phyloP scores from a whole-genome alignment of 1,284 basidiomycete species.

The Puccinia coronata region DNA sequence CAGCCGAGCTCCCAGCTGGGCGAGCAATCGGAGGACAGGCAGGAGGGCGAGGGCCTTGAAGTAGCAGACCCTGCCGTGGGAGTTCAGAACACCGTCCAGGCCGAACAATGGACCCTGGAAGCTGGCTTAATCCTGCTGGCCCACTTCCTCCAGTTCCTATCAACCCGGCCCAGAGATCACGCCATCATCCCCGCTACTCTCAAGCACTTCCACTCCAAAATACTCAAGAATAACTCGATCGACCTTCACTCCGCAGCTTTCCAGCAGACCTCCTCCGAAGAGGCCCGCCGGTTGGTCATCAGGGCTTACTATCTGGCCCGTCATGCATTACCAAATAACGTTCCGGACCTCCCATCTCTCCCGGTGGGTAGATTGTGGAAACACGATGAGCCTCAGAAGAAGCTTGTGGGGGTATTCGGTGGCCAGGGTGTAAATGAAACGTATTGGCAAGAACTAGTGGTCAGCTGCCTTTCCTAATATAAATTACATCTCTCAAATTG shows the following conservation, averaged over 20 bases:
- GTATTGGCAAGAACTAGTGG: conserved; percentile 53
- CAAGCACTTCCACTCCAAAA: conserved; percentile 49
- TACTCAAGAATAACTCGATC: conserved; percentile 58
- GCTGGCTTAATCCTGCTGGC: conserved; percentile 75
- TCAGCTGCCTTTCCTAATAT: too few species aligned
- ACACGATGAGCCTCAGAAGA: conserved; percentile 67
- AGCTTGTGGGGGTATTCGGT: conserved; percentile 86
- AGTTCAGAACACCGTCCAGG: background rate
- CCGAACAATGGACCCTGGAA: conserved; percentile 58
- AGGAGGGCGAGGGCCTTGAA: too few species aligned
- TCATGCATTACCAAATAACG: conserved; percentile 68
- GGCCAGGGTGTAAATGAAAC: conserved; percentile 94
- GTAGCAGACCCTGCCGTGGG: too few species aligned
- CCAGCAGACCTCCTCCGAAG: conserved; percentile 64
- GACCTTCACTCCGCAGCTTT: conserved; percentile 81
- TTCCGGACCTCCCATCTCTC: conserved; percentile 68
- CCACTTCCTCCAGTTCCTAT: conserved; percentile 70
- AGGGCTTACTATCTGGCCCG: conserved; percentile 78
- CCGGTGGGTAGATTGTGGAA: conserved; percentile 69
- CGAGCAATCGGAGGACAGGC: background rate
- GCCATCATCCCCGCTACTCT: conserved; percentile 52
- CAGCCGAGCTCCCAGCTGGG: background rate
- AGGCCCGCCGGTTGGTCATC: conserved; percentile 70
- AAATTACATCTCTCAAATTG: too few species aligned
- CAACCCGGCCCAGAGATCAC: background rate